Conservation (phyloP, 2,329 filamentous ascomycete genomes). For the Talaromyces sp. region DNA sequence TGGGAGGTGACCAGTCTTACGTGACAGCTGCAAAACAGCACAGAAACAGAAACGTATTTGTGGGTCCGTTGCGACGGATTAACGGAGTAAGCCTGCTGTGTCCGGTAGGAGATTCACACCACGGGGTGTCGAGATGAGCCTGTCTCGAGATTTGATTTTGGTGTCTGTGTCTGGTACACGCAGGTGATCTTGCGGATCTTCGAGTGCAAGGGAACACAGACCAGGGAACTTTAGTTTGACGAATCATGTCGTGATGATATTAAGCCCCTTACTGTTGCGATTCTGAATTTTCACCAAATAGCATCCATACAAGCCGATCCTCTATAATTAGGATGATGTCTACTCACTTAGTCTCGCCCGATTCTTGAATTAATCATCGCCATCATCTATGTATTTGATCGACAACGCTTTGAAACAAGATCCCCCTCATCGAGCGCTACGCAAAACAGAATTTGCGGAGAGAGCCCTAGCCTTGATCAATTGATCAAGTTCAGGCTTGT, state of each 20-base stretch:
- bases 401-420: background rate
- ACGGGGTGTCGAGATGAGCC: background rate
- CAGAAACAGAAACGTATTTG: background rate
- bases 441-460: background rate
- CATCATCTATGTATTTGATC: background rate
- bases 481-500: background rate
- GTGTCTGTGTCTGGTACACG: constrained; percentile 1
- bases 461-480: background rate
- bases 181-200: background rate
- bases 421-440: background rate
- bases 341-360: background rate
- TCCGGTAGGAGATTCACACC: background rate
- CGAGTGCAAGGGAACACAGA: background rate
- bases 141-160: background rate
- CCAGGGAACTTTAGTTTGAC: background rate
- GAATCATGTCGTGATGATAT: background rate
- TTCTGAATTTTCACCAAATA: background rate
- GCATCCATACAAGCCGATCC: background rate
- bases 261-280: background rate
- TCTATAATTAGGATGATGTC: background rate
- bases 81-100: background rate
- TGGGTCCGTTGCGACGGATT: background rate
- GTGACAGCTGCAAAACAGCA: constrained; percentile 1
- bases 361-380: background rate
- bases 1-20: background rate